These are phyloP conservation scores for Phlyctochytrium bullatum DNA, from an alignment of 192 early-diverging fungal species.

Conservation along the genomic window DNA sequence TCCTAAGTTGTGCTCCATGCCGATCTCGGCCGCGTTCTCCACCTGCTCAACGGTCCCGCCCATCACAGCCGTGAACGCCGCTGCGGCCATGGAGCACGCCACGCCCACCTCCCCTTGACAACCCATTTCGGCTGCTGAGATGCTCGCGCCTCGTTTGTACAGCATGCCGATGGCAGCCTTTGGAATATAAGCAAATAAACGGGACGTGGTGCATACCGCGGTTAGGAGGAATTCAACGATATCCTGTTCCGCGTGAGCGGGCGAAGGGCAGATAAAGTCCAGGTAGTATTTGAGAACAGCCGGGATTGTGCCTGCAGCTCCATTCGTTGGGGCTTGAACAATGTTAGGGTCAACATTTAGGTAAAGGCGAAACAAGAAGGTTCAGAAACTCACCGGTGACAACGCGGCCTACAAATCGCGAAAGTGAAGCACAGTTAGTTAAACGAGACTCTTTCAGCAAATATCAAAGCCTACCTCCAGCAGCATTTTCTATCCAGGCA, in stretches of 20 bases:
- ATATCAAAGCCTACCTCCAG: constrained; percentile 33
- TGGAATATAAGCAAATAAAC: neutral
- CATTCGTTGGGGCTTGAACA: constrained; percentile 95
- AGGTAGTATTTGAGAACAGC: constrained; percentile 94
- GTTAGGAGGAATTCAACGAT: constrained; percentile 92
- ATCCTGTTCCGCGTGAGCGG: constrained; percentile 77
- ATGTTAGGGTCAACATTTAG: too few relatives aligned
- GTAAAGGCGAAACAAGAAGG: too few relatives aligned
- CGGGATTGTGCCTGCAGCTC: constrained; percentile 91
- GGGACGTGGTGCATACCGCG: constrained; percentile 31
- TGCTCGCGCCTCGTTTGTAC: constrained; percentile 91
- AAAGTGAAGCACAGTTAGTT: too few relatives aligned
- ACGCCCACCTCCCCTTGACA: constrained; percentile 98
- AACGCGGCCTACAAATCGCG: too few relatives aligned
- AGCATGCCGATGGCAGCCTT: constrained; percentile 91
- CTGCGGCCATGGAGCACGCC: constrained; percentile 95
- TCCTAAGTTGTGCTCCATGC: constrained; percentile 69
- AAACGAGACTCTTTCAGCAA: too few relatives aligned
- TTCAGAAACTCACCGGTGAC: constrained; percentile 40
- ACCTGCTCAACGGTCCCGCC: constrained; percentile 86
- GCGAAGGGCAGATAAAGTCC: constrained; percentile 76
- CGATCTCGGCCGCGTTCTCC: constrained; percentile 95
- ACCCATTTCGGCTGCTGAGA: constrained; percentile 94
- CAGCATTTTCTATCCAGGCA: constrained; percentile 33
- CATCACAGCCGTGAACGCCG: constrained; percentile 94